Evolutionary conservation across 2,329 filamentous ascomycete species (phyloP).

Genomic region (Penicillium sp.): DNA sequence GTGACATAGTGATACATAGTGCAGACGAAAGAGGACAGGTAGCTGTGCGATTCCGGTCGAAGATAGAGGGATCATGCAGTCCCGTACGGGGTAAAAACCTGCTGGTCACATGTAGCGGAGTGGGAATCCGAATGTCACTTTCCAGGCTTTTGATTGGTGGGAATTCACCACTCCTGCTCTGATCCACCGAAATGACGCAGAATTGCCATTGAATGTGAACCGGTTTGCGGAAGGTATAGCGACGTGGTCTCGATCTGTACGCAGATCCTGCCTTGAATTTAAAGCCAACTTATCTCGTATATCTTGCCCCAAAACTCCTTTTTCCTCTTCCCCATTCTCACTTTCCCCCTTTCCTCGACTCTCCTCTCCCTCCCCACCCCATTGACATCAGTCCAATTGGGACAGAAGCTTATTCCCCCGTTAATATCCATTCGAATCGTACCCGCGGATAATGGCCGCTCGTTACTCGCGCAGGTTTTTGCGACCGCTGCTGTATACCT

Average conservation of each 20-base stretch:
- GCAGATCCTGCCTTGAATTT: constrained; percentile 12
- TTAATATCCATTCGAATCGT: neutral
- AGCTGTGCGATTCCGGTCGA: too few relatives aligned
- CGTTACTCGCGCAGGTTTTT: constrained; percentile 51
- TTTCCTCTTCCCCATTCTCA: neutral
- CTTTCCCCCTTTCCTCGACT: neutral
- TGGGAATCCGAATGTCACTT: constrained; percentile 16
- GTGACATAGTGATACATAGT: too few relatives aligned
- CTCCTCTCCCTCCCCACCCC: neutral
- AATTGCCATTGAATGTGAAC: neutral
- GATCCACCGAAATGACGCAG: constrained; percentile 21
- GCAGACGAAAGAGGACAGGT: too few relatives aligned
- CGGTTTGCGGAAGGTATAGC: constrained; percentile 21
- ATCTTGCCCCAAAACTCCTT: neutral
- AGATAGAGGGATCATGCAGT: too few relatives aligned
- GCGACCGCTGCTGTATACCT: constrained; percentile 60
- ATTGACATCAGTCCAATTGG: neutral
- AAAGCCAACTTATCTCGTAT: neutral
- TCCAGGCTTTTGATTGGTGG: constrained; percentile 33
- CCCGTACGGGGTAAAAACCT: constrained; percentile 15
- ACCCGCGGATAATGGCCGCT: constrained; percentile 36
- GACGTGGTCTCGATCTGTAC: constrained; percentile 10
- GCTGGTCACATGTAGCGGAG: constrained; percentile 34
- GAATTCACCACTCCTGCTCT: constrained; percentile 14
- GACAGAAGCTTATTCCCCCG: neutral